These are phyloP conservation scores for Limnanthes douglasii DNA, from an alignment of 345 rosid genomes.

Conservation along the genomic window DNA sequence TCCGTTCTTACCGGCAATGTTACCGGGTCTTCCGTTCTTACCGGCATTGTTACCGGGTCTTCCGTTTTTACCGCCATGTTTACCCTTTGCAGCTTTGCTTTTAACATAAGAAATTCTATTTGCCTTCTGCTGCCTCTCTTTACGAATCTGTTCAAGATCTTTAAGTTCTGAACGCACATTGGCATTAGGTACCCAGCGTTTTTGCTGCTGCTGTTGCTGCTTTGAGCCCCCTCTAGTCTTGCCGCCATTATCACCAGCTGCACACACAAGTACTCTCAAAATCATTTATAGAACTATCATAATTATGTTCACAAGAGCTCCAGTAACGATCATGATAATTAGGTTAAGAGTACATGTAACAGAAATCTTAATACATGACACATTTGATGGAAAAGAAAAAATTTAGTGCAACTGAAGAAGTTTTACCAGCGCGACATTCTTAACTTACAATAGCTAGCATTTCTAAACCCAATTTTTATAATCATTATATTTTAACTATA, in stretches of 20 bases:
- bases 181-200: constrained; percentile 39
- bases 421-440: background rate
- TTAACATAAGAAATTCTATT: constrained; percentile 38
- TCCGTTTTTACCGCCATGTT: constrained; percentile 12
- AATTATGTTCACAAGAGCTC: no score
- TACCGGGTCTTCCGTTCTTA: constrained; percentile 5
- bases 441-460: no score
- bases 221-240: constrained; percentile 34
- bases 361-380: no score
- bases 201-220: constrained; percentile 24
- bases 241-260: constrained; percentile 16
- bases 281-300: no score
- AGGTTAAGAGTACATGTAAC: no score
- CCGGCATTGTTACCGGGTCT: constrained; percentile 5
- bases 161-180: constrained; percentile 78
- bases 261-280: constrained; percentile 13
- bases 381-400: background rate
- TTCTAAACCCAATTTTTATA: no score
- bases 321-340: no score
- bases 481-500: no score
- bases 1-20: no score
- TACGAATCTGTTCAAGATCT: constrained; percentile 78
- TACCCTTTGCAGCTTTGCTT: constrained; percentile 35
- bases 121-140: constrained; percentile 75
- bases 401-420: background rate